Evolutionary conservation across 305 asterid species (phyloP).

Genomic region (Stenogyne calaminthoides): DNA sequence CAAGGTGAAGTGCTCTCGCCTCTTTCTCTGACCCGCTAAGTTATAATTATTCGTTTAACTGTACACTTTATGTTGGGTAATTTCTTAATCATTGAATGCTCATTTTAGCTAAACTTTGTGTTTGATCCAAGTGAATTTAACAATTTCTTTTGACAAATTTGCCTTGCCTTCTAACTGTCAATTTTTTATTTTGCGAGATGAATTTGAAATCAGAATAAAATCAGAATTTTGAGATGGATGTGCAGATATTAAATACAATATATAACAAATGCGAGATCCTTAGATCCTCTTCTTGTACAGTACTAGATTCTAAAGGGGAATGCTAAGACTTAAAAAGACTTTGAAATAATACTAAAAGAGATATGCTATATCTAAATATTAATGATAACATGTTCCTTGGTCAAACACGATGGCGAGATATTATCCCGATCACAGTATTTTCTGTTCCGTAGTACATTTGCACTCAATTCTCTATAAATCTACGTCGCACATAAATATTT

Average conservation of each 20-base stretch:
- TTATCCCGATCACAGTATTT: not conserved
- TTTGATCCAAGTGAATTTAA: not conserved
- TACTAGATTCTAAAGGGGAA: not conserved
- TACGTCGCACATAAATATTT: not conserved
- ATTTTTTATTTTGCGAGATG: too few species aligned
- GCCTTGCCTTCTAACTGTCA: not conserved
- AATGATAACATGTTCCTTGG: too few species aligned
- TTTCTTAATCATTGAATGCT: not conserved
- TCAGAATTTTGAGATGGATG: not conserved
- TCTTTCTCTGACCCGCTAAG: not conserved
- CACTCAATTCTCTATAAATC: not conserved
- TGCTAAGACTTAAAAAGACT: not conserved
- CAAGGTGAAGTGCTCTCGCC: slow-evolving; percentile 54
- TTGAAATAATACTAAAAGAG: too few species aligned
- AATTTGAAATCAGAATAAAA: not conserved
- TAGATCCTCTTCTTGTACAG: too few species aligned
- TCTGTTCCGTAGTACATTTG: not conserved
- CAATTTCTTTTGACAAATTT: not conserved
- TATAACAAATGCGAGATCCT: too few species aligned
- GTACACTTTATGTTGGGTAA: not conserved
- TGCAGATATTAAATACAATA: too few species aligned
- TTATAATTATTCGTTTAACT: not conserved
- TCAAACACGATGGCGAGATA: too few species aligned
- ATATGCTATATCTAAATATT: too few species aligned
- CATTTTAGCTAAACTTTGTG: not conserved